Evolutionary conservation across 768 basidiomycete genomes (phyloP), one percentile per base, ranked within the genome.

Genomic region (Hypholoma fasciculare): DNA sequence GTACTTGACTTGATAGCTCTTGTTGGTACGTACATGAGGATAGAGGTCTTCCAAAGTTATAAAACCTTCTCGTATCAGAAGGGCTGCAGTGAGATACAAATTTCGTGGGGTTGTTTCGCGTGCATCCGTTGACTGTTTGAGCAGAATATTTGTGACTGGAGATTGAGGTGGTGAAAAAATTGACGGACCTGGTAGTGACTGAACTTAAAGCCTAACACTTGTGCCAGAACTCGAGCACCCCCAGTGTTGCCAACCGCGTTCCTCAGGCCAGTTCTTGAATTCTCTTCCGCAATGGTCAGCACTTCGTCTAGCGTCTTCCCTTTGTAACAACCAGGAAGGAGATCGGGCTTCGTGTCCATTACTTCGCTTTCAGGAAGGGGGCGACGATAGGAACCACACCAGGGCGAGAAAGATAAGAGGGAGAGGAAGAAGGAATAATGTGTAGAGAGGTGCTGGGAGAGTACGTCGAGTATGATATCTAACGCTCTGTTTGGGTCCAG

Each of bases 131-230:
- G 77, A 76, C 87, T 90, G 60, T 5, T 37, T 69, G 52, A 65
- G 16, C 63, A 64, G 37, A 38, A 49, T 40, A 54, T 46, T 56
- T 17, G 44, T 17, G 44, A 40, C 40, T 19, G 16, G 49, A 20
- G 23, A 49, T 13, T 20, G 39, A 27, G 20, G 14, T 14, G 27
- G 1, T 17, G 55, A 73, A 50, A 84, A 27, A 46, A 19, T n/a
- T 8, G 7, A 65, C 82, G 49, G 61, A 94, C 96, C 76, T 96
- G 89, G 72, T 96, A 96, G 69, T 89, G 87, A 8, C 83, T 81
- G 66, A 97, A 96, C 72, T 99, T 99, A 82, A 98, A 98, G n/a
- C 97, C 97, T 19, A 99, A 77, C 7, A 98, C 91, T 74, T 99
- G 95, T 13, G 93, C 88, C 56, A 92, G 74, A 19, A 92, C 88